Base-by-base conservation (phyloP, 805 yeast genomes). In the Schwanniomyces yamadae region DNA sequence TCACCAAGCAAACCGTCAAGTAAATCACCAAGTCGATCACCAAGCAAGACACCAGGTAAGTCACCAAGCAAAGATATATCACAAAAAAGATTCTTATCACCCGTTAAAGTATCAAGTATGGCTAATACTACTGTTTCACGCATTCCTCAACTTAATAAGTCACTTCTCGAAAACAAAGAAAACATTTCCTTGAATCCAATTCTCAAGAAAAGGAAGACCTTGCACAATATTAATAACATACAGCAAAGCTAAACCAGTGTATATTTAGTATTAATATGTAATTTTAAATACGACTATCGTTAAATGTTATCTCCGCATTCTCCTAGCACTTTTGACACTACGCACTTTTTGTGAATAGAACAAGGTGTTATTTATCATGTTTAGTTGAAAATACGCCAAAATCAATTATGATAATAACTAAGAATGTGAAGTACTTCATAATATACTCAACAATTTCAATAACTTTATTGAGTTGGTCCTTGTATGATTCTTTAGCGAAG, bases 361-460 rank as follows among this genome's bases (percentile, higher is more conserved):
- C n/a, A n/a, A n/a, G n/a, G n/a, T n/a, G n/a, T n/a, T n/a, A n/a
- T n/a, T n/a, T n/a, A n/a, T n/a, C n/a, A n/a, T n/a, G n/a, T n/a
- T n/a, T n/a, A n/a, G n/a, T n/a, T n/a, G n/a, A n/a, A n/a, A 27
- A 27, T 12, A 16, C 12, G 11, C 17, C 29, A 16, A 16, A 27
- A 3, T 25, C 18, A 8, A 28, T 10, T 7, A 43, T 40, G 43
- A 40, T 31, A 15, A 18, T 47, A 16, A 29, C 41, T 8, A 42
- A 43, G 38, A 42, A 39, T 23, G 13, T 30, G 13, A 36, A 38
- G 28, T 52, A 52, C 41, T 37, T 50, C 11, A 17, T 51, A 5
- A 46, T 48, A 5, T 55, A 56, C 28, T 33, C 55, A 7, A 33
- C 45, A 3, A 33, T 50, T 14, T 51, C 62, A 5, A 34, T 49